Percentiles rank a stretch among this genome's conserved stretches.
phyloP scores from a whole-genome alignment of 306 rosid species.

The Glycine soja region DNA sequence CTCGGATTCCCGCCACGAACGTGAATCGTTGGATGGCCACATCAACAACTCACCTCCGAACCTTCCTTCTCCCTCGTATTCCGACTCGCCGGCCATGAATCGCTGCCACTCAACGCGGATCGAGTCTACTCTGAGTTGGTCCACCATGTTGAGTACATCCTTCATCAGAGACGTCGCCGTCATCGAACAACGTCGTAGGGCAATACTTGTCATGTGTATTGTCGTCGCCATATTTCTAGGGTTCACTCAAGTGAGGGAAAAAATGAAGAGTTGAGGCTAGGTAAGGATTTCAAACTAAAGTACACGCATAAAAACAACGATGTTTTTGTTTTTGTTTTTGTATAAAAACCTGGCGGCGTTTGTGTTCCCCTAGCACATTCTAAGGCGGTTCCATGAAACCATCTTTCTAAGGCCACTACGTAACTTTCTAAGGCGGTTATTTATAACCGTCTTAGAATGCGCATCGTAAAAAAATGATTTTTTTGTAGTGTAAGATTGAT shows the following conservation, averaged over 20 bases:
- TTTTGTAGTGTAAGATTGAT: no score
- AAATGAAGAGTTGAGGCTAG: no score
- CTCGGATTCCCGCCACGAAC: conserved; percentile 28
- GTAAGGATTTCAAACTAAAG: no score
- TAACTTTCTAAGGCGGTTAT: no score
- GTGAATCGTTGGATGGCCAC: conserved; percentile 39
- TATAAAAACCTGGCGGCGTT: no score
- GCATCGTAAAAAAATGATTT: no score
- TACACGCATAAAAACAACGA: no score
- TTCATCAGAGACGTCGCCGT: conserved; percentile 52
- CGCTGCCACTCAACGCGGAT: conserved; percentile 59
- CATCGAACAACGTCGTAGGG: conserved; percentile 54
- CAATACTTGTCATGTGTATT: conserved; percentile 58
- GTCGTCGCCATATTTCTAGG: conserved; percentile 73
- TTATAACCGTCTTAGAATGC: no score
- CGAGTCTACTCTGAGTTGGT: conserved; percentile 64
- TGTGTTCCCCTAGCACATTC: no score
- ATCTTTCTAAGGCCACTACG: no score
- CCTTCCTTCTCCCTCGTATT: conserved; percentile 54
- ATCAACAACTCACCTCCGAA: conserved; percentile 61
- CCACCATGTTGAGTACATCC: conserved; percentile 61
- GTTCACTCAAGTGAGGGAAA: conserved; percentile 79
- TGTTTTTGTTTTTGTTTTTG: no score
- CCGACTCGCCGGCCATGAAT: conserved; percentile 46
- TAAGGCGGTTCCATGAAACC: no score